Evolutionary conservation across 164 flowering plant species (phyloP).

Genomic region (Piper longum): DNA sequence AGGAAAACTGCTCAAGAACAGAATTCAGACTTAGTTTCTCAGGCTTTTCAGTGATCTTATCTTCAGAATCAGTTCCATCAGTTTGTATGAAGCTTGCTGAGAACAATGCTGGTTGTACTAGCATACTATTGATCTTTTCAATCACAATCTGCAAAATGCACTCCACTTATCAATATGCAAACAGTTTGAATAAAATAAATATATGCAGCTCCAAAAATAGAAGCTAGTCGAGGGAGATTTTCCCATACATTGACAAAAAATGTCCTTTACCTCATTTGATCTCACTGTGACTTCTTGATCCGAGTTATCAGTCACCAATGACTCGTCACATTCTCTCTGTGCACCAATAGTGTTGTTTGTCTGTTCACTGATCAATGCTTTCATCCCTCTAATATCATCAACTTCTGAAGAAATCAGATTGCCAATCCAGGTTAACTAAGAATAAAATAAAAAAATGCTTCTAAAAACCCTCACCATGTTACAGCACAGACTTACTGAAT

Average conservation of each 20-base stretch:
- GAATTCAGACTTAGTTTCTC: slow-evolving; percentile 81
- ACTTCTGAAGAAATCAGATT: not conserved
- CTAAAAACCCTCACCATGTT: too few species aligned
- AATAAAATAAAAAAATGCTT: not conserved
- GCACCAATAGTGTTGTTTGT: slow-evolving; percentile 11
- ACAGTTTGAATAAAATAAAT: not conserved
- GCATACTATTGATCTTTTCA: slow-evolving; percentile 16
- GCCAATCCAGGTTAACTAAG: not conserved
- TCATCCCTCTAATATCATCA: not conserved
- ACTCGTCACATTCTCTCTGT: slow-evolving; percentile 1
- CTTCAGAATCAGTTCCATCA: slow-evolving; percentile 22
- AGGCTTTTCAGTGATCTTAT: slow-evolving; percentile 15
- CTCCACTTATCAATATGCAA: not conserved
- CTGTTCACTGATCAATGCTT: slow-evolving; percentile 5
- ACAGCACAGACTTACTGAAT: not conserved
- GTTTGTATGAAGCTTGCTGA: slow-evolving; percentile 19
- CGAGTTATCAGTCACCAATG: not conserved
- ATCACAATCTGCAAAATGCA: slow-evolving; percentile 20
- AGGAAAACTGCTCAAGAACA: slow-evolving; percentile 61
- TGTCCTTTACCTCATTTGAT: not conserved
- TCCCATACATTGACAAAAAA: too few species aligned
- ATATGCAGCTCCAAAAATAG: too few species aligned
- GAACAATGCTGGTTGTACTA: slow-evolving; percentile 17
- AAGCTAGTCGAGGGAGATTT: not conserved
- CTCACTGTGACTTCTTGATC: not conserved